Evolutionary conservation across 176 grass and related monocot genomes (phyloP).

Genomic region (Hordeum vulgare): MorexV3_pseudomolecules_assembly NC_058519.1:46589861-46590360

Average conservation of each 20-base stretch:
- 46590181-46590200: not conserved
- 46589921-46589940: slow-evolving; percentile 88
- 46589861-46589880: slow-evolving; percentile 37
- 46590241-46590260: not conserved
- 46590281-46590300: not conserved
- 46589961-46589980: slow-evolving; percentile 51
- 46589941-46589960: slow-evolving; percentile 31
- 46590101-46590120: not conserved
- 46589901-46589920: slow-evolving; percentile 77
- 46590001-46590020: not conserved
- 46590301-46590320: not conserved
- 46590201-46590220: not conserved
- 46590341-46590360: not conserved
- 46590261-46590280: not conserved
- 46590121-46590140: not conserved
- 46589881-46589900: slow-evolving; percentile 51
- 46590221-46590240: not conserved
- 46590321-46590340: not conserved
- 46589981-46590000: not conserved
- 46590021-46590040: not conserved
- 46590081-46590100: not conserved
- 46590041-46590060: not conserved
- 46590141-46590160: not conserved
- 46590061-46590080: not conserved
- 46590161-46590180: not conserved